Conservation (phyloP, 176 grass and related monocot genomes). For the Bolboschoenus planiculmis region DNA sequence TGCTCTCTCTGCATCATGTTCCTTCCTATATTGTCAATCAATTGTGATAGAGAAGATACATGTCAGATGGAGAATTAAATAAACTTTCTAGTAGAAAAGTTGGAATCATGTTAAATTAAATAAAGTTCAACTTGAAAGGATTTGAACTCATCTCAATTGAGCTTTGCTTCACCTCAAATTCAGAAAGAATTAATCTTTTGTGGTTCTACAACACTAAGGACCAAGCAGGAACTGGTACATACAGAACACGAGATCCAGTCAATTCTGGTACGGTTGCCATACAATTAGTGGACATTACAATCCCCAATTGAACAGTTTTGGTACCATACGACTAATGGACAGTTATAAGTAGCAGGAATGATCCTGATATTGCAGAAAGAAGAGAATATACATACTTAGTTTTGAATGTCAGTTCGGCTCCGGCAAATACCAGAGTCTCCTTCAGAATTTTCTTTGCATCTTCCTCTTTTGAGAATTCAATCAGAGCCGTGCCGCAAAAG, state of each 20-base stretch:
- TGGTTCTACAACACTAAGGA: no score
- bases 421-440: conserved; percentile 48
- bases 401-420: conserved; percentile 63
- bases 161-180: no score
- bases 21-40: conserved; percentile 55
- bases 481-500: conserved; percentile 73
- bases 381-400: conserved; percentile 46
- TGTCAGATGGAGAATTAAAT: background rate
- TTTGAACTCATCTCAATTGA: no score
- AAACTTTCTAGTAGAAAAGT: background rate
- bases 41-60: conserved; percentile 4
- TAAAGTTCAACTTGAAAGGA: no score
- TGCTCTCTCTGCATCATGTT: conserved; percentile 81
- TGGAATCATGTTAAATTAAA: no score
- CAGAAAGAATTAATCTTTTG: no score
- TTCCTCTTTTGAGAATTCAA: conserved; percentile 90
- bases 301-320: conserved; percentile 2
- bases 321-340: background rate
- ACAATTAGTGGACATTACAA: background rate
- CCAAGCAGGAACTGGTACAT: background rate
- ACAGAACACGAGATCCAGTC: background rate
- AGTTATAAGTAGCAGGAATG: background rate
- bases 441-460: conserved; percentile 53
- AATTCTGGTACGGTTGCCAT: background rate
- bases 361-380: background rate